Conservation (phyloP, 257 asterid genomes). For the Eustoma russellianum region DNA sequence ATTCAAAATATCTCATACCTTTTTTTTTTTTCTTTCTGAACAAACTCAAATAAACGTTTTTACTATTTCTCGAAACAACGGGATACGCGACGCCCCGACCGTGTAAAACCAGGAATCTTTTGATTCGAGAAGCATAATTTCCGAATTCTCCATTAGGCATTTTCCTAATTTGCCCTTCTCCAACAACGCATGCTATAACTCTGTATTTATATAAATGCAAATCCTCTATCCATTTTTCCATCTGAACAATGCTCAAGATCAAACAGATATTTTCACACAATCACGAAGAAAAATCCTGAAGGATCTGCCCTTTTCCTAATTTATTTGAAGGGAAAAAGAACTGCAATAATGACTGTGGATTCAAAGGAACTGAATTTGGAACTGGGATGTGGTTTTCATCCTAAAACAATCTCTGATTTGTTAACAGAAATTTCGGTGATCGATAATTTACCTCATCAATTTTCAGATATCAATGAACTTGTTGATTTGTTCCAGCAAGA, state of each 20-base stretch:
- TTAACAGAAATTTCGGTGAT: constrained; percentile 28
- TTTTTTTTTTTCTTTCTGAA: neutral
- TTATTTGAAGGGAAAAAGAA: neutral
- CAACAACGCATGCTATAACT: neutral
- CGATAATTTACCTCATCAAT: constrained; percentile 31
- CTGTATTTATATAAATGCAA: constrained; percentile 24
- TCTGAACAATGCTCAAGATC: constrained; percentile 8
- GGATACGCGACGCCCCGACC: constrained; percentile 39
- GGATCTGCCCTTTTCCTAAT: too few species aligned
- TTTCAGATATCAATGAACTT: constrained; percentile 37
- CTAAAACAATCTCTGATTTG: constrained; percentile 28
- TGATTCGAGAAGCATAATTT: neutral
- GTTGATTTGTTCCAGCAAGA: constrained; percentile 44
- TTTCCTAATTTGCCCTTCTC: constrained; percentile 20
- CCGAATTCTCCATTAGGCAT: neutral
- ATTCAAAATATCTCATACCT: too few species aligned
- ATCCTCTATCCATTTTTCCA: constrained; percentile 16
- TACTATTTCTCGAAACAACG: neutral
- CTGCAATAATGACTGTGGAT: constrained; percentile 20
- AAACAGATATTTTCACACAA: neutral
- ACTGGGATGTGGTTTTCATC: constrained; percentile 19
- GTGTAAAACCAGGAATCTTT: constrained; percentile 33
- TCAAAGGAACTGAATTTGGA: constrained; percentile 47
- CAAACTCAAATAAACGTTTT: neutral
- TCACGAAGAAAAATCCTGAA: neutral